Percentiles rank a stretch among this genome's conserved stretches.
These are phyloP conservation scores for Tilletia caries DNA, from an alignment of 1,284 basidiomycete species.

Conservation along the genomic window DNA sequence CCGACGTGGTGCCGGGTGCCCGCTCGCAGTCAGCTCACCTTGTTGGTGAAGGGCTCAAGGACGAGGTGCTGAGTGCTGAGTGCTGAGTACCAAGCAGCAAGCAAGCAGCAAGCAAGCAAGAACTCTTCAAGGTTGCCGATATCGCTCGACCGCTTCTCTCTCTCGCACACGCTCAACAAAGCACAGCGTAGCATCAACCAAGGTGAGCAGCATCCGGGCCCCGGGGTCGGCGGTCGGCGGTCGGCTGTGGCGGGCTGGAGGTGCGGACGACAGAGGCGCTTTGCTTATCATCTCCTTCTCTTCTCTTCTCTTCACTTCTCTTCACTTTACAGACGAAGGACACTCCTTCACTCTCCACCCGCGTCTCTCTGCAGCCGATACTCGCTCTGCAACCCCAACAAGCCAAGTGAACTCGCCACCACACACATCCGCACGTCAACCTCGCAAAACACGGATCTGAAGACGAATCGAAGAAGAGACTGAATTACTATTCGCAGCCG, in stretches of 20 bases:
- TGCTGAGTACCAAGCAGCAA: too few species aligned
- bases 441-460: not conserved
- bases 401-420: not conserved
- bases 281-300: not conserved
- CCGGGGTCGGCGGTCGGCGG: too few species aligned
- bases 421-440: not conserved
- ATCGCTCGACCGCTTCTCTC: constrained; percentile 29
- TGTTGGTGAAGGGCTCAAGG: too few species aligned
- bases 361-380: constrained; percentile 12
- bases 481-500: not conserved
- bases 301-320: constrained; percentile 10
- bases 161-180: constrained; percentile 15
- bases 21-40: too few species aligned
- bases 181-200: not conserved
- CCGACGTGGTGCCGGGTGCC: too few species aligned
- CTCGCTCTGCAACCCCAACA: not conserved
- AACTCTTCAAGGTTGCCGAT: constrained; percentile 35
- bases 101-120: too few species aligned
- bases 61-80: too few species aligned
- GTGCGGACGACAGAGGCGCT: not conserved
- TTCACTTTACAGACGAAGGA: too few species aligned
- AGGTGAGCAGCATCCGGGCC: not conserved
- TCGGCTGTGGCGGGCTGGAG: not conserved
- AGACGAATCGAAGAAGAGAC: not conserved
- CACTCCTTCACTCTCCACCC: too few species aligned